Conservation (phyloP, 441 rosid genomes). For the Melastoma candidum region DNA sequence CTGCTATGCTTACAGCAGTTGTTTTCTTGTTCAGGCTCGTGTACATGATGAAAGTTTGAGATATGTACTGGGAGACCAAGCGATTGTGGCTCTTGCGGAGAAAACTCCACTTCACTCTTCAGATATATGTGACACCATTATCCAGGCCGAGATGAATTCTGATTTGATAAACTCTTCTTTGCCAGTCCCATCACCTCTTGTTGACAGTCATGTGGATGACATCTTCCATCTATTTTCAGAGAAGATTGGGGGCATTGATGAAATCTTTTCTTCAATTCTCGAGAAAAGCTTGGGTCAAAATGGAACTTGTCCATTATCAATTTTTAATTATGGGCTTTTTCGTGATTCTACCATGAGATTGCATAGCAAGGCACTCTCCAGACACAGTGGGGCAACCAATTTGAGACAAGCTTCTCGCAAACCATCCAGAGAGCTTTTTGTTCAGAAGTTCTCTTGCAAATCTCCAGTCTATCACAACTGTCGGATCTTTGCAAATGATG, state of each 20-base stretch:
- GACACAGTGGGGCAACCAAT: constrained; percentile 44
- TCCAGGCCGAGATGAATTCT: constrained; percentile 47
- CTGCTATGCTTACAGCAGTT: constrained; percentile 11
- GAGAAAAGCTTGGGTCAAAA: constrained; percentile 61
- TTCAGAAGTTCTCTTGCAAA: constrained; percentile 92
- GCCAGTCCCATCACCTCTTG: constrained; percentile 54
- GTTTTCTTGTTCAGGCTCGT: constrained; percentile 53
- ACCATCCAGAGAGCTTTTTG: constrained; percentile 73
- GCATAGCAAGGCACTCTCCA: constrained; percentile 27
- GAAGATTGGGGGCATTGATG: constrained; percentile 31
- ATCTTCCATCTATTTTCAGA: constrained; percentile 34
- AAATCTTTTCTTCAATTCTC: constrained; percentile 35
- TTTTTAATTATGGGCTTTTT: constrained; percentile 64
- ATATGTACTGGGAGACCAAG: constrained; percentile 75
- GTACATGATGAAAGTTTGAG: constrained; percentile 91
- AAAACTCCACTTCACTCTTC: constrained; percentile 33
- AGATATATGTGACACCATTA: constrained; percentile 37
- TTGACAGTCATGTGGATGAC: constrained; percentile 66
- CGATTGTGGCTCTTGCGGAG: constrained; percentile 52
- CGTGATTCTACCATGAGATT: constrained; percentile 36
- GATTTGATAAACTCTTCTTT: constrained; percentile 36
- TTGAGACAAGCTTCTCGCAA: constrained; percentile 49
- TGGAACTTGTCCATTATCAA: constrained; percentile 63
- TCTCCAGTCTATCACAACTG: constrained; percentile 94
- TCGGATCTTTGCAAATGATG: constrained; percentile 89